A percentile compares a stretch with the other conserved stretches of the same genome.
These are phyloP conservation scores for Phialophora expanda DNA, from an alignment of 2,329 filamentous ascomycete species.

Conservation along the genomic window DNA sequence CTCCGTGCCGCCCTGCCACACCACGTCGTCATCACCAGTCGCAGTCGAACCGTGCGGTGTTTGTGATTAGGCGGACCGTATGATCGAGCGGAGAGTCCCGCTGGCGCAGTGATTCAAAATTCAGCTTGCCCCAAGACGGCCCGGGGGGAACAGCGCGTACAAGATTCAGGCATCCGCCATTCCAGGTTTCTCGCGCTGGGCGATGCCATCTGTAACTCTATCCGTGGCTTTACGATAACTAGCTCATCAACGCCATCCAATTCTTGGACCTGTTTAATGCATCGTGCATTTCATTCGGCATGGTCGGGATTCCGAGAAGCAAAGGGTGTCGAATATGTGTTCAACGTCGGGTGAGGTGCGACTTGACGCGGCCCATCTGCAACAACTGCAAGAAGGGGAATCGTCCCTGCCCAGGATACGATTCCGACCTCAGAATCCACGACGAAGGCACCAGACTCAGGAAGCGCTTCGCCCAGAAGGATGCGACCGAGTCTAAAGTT, in stretches of 20 bases:
- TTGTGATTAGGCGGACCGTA: constrained; percentile 5
- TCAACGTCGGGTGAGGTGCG: constrained; percentile 48
- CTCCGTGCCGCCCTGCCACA: not conserved
- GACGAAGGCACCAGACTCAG: constrained; percentile 47
- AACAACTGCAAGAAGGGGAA: constrained; percentile 43
- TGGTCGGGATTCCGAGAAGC: constrained; percentile 51
- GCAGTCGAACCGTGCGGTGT: not conserved
- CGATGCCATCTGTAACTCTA: not conserved
- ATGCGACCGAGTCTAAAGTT: constrained; percentile 16
- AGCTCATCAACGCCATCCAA: not conserved
- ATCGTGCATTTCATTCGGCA: constrained; percentile 32
- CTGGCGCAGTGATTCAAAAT: not conserved
- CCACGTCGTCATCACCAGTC: constrained; percentile 2
- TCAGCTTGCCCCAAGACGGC: too few species aligned
- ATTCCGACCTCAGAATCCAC: constrained; percentile 45
- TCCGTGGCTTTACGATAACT: not conserved
- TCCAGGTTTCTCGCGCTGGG: not conserved
- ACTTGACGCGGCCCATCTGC: constrained; percentile 39
- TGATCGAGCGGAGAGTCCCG: not conserved
- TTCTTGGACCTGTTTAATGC: constrained; percentile 7
- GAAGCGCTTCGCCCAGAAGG: constrained; percentile 40
- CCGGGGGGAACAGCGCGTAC: not conserved
- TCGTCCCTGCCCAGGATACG: constrained; percentile 45
- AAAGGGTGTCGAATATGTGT: constrained; percentile 51
- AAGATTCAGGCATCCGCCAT: constrained; percentile 16